These are phyloP conservation scores for Monosporozyma servazzii DNA, from an alignment of 805 yeast species.

Conservation along the genomic window DNA sequence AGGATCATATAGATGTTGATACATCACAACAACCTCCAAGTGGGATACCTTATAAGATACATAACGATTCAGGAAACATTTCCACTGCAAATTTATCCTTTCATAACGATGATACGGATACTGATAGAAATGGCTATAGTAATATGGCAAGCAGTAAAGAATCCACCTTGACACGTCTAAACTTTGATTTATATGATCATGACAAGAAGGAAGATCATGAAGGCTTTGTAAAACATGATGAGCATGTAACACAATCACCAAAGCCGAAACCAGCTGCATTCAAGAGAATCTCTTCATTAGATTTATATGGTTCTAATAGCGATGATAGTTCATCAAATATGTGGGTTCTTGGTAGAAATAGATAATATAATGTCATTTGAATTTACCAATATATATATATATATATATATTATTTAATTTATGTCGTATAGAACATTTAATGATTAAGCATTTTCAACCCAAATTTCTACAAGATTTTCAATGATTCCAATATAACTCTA, in stretches of 20 bases:
- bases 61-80: neutral
- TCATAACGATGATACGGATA: neutral
- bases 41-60: neutral
- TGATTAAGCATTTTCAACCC: too few species aligned
- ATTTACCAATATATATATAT: neutral
- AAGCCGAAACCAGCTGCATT: constrained; percentile 6
- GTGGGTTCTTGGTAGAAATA: constrained; percentile 28
- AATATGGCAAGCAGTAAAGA: neutral
- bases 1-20: neutral
- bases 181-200: constrained; percentile 6
- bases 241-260: neutral
- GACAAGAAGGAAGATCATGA: constrained; percentile 7
- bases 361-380: too few species aligned
- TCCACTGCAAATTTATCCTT: neutral
- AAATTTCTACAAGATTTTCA: too few species aligned
- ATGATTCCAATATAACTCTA: too few species aligned
- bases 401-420: neutral
- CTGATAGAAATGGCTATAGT: constrained; percentile 4
- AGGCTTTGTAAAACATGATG: too few species aligned
- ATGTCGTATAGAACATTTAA: neutral
- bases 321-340: constrained; percentile 13
- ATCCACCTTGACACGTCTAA: constrained; percentile 1
- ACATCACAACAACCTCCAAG: neutral
- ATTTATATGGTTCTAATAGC: constrained; percentile 22
- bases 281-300: constrained; percentile 25